Percentiles rank a stretch among this genome's conserved stretches.
Evolutionary conservation across 768 basidiomycete genomes (phyloP).

Genomic region (Termitomyces sp.): DNA sequence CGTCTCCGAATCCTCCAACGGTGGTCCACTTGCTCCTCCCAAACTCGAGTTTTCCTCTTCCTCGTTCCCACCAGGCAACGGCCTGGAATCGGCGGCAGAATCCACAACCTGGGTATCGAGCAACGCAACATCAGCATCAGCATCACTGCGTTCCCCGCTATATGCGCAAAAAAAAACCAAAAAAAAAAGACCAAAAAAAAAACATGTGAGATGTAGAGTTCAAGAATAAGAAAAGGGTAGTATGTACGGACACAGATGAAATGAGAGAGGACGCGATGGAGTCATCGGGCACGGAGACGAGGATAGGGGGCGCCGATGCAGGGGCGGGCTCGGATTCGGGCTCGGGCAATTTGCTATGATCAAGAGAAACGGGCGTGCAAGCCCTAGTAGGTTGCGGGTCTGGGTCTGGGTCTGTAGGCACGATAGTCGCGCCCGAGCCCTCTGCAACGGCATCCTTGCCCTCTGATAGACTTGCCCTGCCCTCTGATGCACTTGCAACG

Average conservation of each 20-base stretch:
- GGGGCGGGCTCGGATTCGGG: background rate
- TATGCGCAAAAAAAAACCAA: conserved; percentile 20
- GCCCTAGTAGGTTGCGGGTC: no score
- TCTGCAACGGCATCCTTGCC: no score
- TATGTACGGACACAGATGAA: conserved; percentile 47
- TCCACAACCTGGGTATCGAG: conserved; percentile 37
- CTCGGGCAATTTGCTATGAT: background rate
- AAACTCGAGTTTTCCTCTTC: no score
- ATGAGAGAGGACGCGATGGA: conserved; percentile 21
- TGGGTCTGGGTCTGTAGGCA: no score
- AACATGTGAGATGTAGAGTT: conserved; percentile 29
- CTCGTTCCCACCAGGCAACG: no score
- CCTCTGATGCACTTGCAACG: background rate
- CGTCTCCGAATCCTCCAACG: background rate
- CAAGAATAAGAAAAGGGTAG: conserved; percentile 29
- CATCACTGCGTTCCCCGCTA: conserved; percentile 31
- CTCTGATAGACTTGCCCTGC: no score
- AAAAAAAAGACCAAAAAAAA: conserved; percentile 17
- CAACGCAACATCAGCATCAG: conserved; percentile 30
- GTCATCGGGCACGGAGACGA: background rate
- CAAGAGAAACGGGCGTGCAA: no score
- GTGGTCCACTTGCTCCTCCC: no score
- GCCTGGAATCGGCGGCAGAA: no score
- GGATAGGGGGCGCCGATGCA: conserved; percentile 6
- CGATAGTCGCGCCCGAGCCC: no score